Evolutionary conservation across 345 rosid species (phyloP).

Genomic region (Dipteronia sinensis): DNA sequence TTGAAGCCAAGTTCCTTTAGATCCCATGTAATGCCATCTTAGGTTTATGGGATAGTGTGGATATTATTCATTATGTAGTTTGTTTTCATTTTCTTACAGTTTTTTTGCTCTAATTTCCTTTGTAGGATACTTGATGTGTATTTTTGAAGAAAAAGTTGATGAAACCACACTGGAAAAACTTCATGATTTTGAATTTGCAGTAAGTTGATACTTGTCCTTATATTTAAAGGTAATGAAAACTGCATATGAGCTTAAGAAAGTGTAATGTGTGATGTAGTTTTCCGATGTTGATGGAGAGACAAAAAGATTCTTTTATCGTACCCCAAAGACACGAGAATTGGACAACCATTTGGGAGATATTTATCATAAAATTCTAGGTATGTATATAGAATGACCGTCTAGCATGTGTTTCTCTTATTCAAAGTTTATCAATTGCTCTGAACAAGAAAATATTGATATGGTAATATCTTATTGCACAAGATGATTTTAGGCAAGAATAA

Average conservation of each 20-base stretch:
- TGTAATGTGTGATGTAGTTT: constrained; percentile 48
- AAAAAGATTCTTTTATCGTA: constrained; percentile 76
- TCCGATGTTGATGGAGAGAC: constrained; percentile 73
- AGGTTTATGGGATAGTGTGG: background rate
- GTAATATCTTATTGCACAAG: background rate
- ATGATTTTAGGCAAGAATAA: background rate
- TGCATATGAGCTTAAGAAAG: constrained; percentile 10
- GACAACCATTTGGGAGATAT: constrained; percentile 91
- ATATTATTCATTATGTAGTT: background rate
- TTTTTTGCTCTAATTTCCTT: constrained; percentile 11
- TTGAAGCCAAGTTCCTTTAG: background rate
- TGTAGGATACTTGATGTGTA: constrained; percentile 86
- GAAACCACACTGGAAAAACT: constrained; percentile 49
- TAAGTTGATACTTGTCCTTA: constrained; percentile 36
- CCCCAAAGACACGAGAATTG: constrained; percentile 85
- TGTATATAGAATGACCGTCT: constrained; percentile 12
- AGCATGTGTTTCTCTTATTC: background rate
- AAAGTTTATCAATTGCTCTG: background rate
- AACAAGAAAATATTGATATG: constrained; percentile 6
- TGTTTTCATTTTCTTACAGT: background rate
- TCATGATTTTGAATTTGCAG: constrained; percentile 75
- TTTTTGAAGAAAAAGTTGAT: constrained; percentile 75
- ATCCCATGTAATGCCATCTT: background rate
- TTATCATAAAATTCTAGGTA: constrained; percentile 90
- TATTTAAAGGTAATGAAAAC: background rate